Conservation (phyloP, 768 basidiomycete genomes). For the Termitomyces sp. region DNA sequence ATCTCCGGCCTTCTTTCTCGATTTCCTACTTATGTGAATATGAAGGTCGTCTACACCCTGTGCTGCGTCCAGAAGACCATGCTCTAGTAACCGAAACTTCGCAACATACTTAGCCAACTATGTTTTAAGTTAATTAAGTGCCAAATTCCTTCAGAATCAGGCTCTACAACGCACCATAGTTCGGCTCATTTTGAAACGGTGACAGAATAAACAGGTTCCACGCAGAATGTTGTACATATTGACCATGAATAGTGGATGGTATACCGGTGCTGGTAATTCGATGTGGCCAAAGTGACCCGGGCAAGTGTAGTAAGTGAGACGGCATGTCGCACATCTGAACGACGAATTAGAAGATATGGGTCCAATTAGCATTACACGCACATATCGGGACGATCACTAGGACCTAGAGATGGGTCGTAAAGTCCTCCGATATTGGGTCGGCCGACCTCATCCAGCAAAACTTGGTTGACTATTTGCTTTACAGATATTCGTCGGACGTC, state of each 20-base stretch:
- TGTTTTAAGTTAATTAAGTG: constrained; percentile 2
- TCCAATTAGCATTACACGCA: constrained; percentile 34
- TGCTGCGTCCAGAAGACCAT: constrained; percentile 81
- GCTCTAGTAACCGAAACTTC: constrained; percentile 83
- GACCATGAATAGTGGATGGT: constrained; percentile 92
- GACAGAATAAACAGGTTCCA: constrained; percentile 90
- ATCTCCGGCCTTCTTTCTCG: constrained; percentile 25
- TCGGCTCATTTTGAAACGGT: constrained; percentile 78
- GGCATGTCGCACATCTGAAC: constrained; percentile 87
- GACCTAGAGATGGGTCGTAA: constrained; percentile 94
- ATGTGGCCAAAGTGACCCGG: constrained; percentile 99
- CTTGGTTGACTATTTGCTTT: constrained; percentile 92
- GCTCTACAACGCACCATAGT: constrained; percentile 44
- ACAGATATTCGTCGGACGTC: constrained; percentile 95
- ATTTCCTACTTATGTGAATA: constrained; percentile 29
- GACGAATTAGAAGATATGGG: constrained; percentile 9
- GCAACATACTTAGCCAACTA: constrained; percentile 82
- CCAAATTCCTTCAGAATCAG: neutral
- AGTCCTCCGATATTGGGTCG: constrained; percentile 87
- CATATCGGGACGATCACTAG: constrained; percentile 86
- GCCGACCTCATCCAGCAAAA: constrained; percentile 90
- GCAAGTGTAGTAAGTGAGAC: constrained; percentile 87
- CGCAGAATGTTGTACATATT: constrained; percentile 86
- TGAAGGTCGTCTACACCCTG: constrained; percentile 68
- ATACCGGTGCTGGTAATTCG: constrained; percentile 91